These are phyloP conservation scores for Boletus vermiculosoides DNA, from an alignment of 768 basidiomycete species.

Conservation along the genomic window DNA sequence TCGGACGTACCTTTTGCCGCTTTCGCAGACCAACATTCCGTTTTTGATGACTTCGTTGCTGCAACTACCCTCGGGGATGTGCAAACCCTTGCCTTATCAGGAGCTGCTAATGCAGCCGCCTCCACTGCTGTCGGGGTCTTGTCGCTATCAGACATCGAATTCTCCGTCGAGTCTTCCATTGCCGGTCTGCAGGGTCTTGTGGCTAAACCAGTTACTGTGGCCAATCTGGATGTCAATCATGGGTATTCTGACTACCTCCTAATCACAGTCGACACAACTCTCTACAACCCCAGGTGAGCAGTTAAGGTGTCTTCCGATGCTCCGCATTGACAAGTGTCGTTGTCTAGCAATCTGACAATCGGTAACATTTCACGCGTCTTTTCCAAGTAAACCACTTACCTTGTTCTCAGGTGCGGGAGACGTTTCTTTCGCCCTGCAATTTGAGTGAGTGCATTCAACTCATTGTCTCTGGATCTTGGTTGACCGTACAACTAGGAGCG, in stretches of 20 bases:
- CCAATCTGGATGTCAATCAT: slow-evolving; percentile 61
- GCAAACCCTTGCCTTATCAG: slow-evolving; percentile 51
- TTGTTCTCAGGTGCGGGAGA: slow-evolving; percentile 57
- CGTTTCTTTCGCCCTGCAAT: slow-evolving; percentile 57
- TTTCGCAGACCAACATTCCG: slow-evolving; percentile 43
- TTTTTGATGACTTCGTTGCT: slow-evolving; percentile 63
- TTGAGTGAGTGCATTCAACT: slow-evolving; percentile 41
- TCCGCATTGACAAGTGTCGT: neutral
- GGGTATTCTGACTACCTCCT: slow-evolving; percentile 67
- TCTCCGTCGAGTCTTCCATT: slow-evolving; percentile 57
- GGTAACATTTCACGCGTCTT: slow-evolving; percentile 20
- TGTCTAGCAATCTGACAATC: slow-evolving; percentile 37
- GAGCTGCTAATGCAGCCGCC: slow-evolving; percentile 54
- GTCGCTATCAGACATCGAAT: slow-evolving; percentile 53
- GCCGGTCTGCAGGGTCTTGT: slow-evolving; percentile 64
- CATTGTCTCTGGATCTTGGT: neutral
- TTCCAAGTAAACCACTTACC: slow-evolving; percentile 30
- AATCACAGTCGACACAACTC: slow-evolving; percentile 57
- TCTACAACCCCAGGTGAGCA: slow-evolving; percentile 65
- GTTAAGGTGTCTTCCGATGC: neutral
- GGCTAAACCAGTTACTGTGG: slow-evolving; percentile 54
- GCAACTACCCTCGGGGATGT: slow-evolving; percentile 51
- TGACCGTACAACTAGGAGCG: slow-evolving; percentile 35
- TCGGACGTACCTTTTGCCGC: slow-evolving; percentile 58
- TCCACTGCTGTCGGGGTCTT: slow-evolving; percentile 66